These are phyloP conservation scores for Globisporangium spiculum DNA, from an alignment of 352 stramenopile species.

Conservation along the genomic window DNA sequence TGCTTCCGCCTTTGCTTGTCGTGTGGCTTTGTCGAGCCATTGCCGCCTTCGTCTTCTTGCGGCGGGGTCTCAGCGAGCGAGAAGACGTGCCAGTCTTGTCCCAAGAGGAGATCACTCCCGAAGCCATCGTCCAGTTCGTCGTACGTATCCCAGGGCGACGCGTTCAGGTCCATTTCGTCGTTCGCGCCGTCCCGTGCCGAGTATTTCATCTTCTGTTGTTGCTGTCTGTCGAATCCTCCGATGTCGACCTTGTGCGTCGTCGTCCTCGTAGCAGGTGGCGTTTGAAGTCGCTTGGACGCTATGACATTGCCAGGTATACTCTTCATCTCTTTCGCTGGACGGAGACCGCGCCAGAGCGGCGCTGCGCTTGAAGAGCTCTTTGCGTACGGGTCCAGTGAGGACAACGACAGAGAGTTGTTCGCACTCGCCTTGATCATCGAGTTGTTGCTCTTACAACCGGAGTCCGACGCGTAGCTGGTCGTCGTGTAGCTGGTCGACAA, in stretches of 20 bases:
- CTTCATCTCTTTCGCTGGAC: neutral
- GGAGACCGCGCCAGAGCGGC: slow-evolving; percentile 13
- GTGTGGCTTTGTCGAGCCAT: neutral
- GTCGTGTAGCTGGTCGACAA: slow-evolving; percentile 14
- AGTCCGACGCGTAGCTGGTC: slow-evolving; percentile 4
- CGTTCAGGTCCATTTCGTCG: neutral
- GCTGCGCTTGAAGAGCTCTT: slow-evolving; percentile 1
- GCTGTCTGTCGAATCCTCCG: neutral
- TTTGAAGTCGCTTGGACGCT: neutral
- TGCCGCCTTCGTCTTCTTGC: neutral
- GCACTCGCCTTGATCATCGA: neutral
- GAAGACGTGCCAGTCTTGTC: neutral
- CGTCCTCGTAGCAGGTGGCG: neutral
- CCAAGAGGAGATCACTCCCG: neutral
- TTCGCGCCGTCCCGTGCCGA: neutral
- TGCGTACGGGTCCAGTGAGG: neutral
- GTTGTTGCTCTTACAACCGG: neutral
- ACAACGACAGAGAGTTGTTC: neutral
- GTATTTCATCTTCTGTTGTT: neutral
- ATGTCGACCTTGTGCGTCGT: neutral
- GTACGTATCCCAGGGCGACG: slow-evolving; percentile 10
- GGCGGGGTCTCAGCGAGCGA: neutral
- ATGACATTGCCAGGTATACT: neutral
- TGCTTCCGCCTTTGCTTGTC: neutral
- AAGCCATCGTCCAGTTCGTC: slow-evolving; percentile 1